Percentiles rank a stretch among this genome's conserved stretches.
phyloP scores from a whole-genome alignment of 306 rosid genomes.

The Lathyrus aphaca region DNA sequence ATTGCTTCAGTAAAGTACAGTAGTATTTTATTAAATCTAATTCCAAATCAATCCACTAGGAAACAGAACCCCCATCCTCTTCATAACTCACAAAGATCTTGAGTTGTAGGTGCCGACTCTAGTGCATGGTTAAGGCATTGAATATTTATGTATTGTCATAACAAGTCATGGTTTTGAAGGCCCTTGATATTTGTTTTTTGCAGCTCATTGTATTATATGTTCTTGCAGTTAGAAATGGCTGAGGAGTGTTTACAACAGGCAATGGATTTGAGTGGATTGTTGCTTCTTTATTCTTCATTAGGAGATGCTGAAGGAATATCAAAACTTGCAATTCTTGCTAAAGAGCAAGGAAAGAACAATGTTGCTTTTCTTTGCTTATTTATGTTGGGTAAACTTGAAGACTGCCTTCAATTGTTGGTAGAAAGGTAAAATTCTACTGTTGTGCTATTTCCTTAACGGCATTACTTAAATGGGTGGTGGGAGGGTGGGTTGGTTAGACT shows the following conservation, averaged over 20 bases:
- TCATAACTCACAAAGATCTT: background rate
- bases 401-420: constrained; percentile 90
- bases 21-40: background rate
- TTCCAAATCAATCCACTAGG: background rate
- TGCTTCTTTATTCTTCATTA: constrained; percentile 96
- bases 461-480: constrained; percentile 7
- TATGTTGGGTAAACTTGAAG: constrained; percentile 95
- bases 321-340: constrained; percentile 83
- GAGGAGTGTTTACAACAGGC: constrained; percentile 92
- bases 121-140: constrained; percentile 12
- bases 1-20: constrained; percentile 15
- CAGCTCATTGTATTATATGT: constrained; percentile 41
- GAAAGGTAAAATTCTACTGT: constrained; percentile 65
- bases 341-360: constrained; percentile 98
- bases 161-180: background rate
- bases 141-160: constrained; percentile 21
- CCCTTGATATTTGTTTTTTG: constrained; percentile 36
- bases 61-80: background rate
- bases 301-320: constrained; percentile 97
- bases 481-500: constrained; percentile 15
- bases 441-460: constrained; percentile 21
- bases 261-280: constrained; percentile 93
- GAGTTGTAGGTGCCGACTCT: constrained; percentile 29
- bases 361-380: constrained; percentile 96
- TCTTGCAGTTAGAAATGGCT: constrained; percentile 96